Conservation (phyloP, 768 basidiomycete species). For the Cystobasidium tubakii region DNA sequence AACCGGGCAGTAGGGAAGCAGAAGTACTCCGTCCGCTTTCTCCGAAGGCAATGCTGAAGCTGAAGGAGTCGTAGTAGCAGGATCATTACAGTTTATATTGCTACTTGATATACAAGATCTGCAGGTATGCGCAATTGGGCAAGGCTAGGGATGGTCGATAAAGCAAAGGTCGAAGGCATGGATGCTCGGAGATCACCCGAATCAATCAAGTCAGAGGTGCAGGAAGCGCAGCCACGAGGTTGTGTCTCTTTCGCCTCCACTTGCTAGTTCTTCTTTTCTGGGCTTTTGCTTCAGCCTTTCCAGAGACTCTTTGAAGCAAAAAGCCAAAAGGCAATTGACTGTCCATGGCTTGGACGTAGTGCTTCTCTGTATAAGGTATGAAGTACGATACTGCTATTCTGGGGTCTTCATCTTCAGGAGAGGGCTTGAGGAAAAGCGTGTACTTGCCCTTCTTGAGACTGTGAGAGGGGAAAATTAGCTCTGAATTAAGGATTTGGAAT, state of each 20-base stretch:
- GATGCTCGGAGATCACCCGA: too few relatives aligned
- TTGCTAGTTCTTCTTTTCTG: not conserved
- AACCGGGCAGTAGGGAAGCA: not conserved
- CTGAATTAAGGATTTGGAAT: not conserved
- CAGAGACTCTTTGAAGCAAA: slow-evolving; percentile 1
- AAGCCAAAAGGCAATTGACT: slow-evolving; percentile 21
- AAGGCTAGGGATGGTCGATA: too few relatives aligned
- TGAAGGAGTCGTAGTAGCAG: too few relatives aligned
- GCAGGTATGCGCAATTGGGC: too few relatives aligned
- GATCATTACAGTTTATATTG: too few relatives aligned
- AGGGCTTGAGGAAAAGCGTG: slow-evolving; percentile 10
- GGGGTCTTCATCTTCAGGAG: slow-evolving; percentile 13
- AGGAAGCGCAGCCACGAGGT: not conserved
- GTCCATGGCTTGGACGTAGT: slow-evolving; percentile 24
- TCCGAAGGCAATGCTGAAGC: not conserved
- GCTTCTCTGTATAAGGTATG: slow-evolving; percentile 21
- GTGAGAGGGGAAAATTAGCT: slow-evolving; percentile 8
- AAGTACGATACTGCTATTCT: slow-evolving; percentile 31
- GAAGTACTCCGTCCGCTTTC: not conserved
- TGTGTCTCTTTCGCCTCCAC: slow-evolving; percentile 4
- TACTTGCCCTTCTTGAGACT: slow-evolving; percentile 21
- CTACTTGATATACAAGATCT: too few relatives aligned
- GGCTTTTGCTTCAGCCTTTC: not conserved
- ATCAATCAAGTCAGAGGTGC: too few relatives aligned
- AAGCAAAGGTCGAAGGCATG: too few relatives aligned